Percentiles rank a stretch among this genome's conserved stretches.
phyloP scores from a whole-genome alignment of 345 rosid species.

The Hibiscus mutabilis region DNA sequence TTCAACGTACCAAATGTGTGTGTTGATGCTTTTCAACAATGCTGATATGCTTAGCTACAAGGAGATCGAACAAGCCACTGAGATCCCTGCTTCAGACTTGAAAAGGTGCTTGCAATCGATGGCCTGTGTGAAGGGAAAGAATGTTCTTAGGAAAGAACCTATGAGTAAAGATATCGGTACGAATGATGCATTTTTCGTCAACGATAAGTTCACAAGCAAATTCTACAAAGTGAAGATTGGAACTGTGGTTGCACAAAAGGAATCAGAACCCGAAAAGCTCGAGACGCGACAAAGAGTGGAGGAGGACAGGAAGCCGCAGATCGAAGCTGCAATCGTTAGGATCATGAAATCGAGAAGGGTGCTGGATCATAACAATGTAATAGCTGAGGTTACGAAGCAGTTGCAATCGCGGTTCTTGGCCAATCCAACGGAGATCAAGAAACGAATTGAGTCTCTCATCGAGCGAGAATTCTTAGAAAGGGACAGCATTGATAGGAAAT shows the following conservation, averaged over 20 bases:
- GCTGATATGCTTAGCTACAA: slow-evolving; percentile 75
- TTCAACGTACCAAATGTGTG: slow-evolving; percentile 98
- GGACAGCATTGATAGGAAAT: slow-evolving; percentile 75
- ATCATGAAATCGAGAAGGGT: slow-evolving; percentile 97
- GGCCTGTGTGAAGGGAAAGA: slow-evolving; percentile 90
- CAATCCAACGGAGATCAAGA: slow-evolving; percentile 93
- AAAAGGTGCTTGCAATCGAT: slow-evolving; percentile 90
- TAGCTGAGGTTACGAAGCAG: slow-evolving; percentile 91
- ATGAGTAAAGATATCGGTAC: slow-evolving; percentile 94
- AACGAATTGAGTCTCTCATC: slow-evolving; percentile 91
- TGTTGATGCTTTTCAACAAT: slow-evolving; percentile 81
- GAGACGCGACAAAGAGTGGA: slow-evolving; percentile 99
- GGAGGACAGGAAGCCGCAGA: slow-evolving; percentile 98
- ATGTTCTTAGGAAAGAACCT: slow-evolving; percentile 89
- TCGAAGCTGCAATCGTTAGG: slow-evolving; percentile 96
- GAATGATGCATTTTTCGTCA: slow-evolving; percentile 73
- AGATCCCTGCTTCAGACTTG: slow-evolving; percentile 81
- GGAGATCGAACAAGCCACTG: slow-evolving; percentile 93
- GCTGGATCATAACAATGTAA: slow-evolving; percentile 89
- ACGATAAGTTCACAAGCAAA: slow-evolving; percentile 89
- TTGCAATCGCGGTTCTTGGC: slow-evolving; percentile 93
- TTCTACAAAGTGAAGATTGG: slow-evolving; percentile 98
- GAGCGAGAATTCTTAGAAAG: slow-evolving; percentile 99
- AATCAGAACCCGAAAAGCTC: slow-evolving; percentile 94
- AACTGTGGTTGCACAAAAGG: slow-evolving; percentile 97